Conservation (phyloP, 192 early-diverging fungal genomes). For the Lunasporangiospora selenospora region DNA sequence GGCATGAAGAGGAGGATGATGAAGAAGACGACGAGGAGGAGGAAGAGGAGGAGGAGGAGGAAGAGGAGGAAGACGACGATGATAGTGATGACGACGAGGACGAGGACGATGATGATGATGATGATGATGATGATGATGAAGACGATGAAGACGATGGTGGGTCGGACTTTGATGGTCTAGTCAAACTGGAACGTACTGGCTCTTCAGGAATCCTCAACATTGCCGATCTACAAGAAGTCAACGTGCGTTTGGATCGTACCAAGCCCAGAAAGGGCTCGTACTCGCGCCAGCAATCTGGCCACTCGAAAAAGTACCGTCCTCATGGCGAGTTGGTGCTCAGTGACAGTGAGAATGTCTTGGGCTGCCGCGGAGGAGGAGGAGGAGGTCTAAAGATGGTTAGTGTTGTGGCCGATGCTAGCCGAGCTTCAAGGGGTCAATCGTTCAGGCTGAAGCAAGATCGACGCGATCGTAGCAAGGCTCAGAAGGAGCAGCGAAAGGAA, state of each 20-base stretch:
- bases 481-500: slow-evolving; percentile 6
- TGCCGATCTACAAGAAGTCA: neutral
- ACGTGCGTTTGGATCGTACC: no score
- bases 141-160: neutral
- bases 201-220: neutral
- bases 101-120: neutral
- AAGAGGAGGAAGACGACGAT: neutral
- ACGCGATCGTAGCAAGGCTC: slow-evolving; percentile 1
- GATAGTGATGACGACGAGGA: neutral
- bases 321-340: slow-evolving; percentile 11
- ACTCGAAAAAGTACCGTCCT: slow-evolving; percentile 1
- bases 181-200: neutral
- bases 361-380: slow-evolving; percentile 31
- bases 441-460: neutral
- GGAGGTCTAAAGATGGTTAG: slow-evolving; percentile 35
- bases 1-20: no score
- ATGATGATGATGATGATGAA: neutral
- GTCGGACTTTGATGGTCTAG: neutral
- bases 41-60: neutral
- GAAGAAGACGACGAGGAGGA: no score
- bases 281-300: neutral
- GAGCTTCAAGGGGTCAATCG: neutral
- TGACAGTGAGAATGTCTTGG: slow-evolving; percentile 12
- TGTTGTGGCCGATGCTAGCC: slow-evolving; percentile 5
- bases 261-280: no score